phyloP scores from a whole-genome alignment of 345 rosid species.

The Trapa bicornis region DNA sequence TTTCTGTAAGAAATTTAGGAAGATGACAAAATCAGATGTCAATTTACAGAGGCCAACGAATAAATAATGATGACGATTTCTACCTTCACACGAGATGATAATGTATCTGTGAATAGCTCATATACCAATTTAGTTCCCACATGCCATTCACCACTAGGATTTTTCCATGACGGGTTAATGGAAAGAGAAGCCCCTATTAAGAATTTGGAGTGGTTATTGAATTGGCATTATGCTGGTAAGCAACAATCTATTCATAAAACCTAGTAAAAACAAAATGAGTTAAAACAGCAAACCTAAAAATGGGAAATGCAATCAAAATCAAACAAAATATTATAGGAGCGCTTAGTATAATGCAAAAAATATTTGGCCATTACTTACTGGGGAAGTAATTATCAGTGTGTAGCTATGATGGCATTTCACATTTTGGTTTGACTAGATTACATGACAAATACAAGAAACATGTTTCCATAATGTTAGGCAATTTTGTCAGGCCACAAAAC shows the following conservation, averaged over 20 bases:
- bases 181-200: conserved; percentile 49
- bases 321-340: background rate
- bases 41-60: conserved; percentile 1
- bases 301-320: background rate
- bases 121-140: conserved; percentile 82
- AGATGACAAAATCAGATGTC: conserved; percentile 7
- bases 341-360: background rate
- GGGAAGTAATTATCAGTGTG: background rate
- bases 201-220: background rate
- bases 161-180: conserved; percentile 81
- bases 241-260: background rate
- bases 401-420: background rate
- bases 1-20: conserved; percentile 26
- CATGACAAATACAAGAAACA: background rate
- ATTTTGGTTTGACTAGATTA: background rate
- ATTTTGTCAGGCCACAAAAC: background rate
- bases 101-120: conserved; percentile 51
- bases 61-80: conserved; percentile 2
- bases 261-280: background rate
- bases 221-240: background rate
- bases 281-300: background rate
- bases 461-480: background rate
- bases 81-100: conserved; percentile 83
- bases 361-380: background rate
- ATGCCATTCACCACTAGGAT: conserved; percentile 90